Percentiles rank a stretch among this genome's conserved stretches.
Conservation (phyloP, 2,329 filamentous ascomycete species). For the Claviceps cyperi region DNA sequence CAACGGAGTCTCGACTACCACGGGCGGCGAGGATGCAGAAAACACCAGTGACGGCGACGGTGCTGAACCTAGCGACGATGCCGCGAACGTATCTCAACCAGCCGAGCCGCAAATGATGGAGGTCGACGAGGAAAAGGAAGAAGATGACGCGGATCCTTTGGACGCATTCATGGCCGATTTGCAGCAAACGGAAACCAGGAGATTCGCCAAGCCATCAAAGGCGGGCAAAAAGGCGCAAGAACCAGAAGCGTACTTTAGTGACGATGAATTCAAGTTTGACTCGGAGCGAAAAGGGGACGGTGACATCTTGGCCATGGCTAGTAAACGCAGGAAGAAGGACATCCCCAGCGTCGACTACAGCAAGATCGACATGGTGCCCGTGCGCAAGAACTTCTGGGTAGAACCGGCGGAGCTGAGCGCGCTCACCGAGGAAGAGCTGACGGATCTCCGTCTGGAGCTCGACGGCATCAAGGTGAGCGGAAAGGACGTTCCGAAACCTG, state of each 20-base stretch:
- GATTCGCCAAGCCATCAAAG: constrained; percentile 14
- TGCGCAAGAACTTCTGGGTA: constrained; percentile 90
- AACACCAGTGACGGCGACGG: constrained; percentile 6
- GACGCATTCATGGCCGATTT: constrained; percentile 91
- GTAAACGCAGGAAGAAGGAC: constrained; percentile 82
- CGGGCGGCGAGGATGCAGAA: neutral
- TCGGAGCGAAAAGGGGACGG: constrained; percentile 32
- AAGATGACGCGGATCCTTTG: constrained; percentile 71
- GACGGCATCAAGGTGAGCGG: constrained; percentile 92
- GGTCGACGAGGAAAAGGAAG: constrained; percentile 46
- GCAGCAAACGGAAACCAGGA: constrained; percentile 37
- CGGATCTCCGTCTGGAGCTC: constrained; percentile 68
- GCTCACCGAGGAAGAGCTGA: constrained; percentile 73
- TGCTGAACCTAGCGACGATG: constrained; percentile 2
- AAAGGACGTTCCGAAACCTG: constrained; percentile 78
- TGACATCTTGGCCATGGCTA: constrained; percentile 38
- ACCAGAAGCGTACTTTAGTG: constrained; percentile 77
- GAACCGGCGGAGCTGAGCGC: constrained; percentile 73
- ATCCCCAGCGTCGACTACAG: constrained; percentile 76
- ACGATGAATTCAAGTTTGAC: constrained; percentile 54
- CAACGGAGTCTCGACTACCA: constrained; percentile 12
- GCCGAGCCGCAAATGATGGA: constrained; percentile 41
- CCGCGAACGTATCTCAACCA: neutral
- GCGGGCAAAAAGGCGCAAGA: constrained; percentile 44
- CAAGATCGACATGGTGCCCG: constrained; percentile 71